Base-by-base conservation (phyloP, 108 stramenopile genomes). In the Epipyxis sp. region DNA sequence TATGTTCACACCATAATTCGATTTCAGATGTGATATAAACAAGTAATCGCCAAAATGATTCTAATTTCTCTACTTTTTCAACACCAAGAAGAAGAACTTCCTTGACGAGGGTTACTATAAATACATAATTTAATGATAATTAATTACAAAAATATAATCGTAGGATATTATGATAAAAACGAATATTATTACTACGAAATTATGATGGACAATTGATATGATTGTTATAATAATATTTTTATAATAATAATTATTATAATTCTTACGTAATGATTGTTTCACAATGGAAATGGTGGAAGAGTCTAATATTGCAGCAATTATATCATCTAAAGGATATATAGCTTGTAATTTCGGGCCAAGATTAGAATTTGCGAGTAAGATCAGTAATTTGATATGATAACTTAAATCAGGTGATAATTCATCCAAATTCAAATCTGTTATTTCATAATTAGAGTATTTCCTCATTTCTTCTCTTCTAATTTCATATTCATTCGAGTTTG, bases 261-360 rank as follows among this genome's bases (percentile, higher is more conserved):
- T n/a, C n/a, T 54, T 46, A 37, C 13, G 10, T 6, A 74, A 25
- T 29, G 71, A 37, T 37, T 74, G 40, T 10, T 37, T 27, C 6
- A 74, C 71, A 42, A 30, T 16, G 50, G 43, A 74, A 20, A 74
- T 74, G 3, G 71, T 74, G 20, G 6, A 37, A 34, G 25, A 10
- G 25, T 74, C 71, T 10, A 74, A 3, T 30, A 74, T 74, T 30
- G 71, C 71, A 37, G 3, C 6, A 6, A 74, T 10, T 37, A 74
- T 6, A 57, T 74, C 71, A 6, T 74, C 6, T 27, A 74, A 13
- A 37, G 71, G 71, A 57, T 74, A 74, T 34, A 74, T 57, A 6
- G 71, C 71, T 27, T 74, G 71, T 6, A 74, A 35, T 39, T 74
- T 74, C 34, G 71, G 71, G 13, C 71, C 71, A 13, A 74, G 42